A percentile compares a stretch with the other conserved stretches of the same genome.
These are phyloP conservation scores for Monoraphidium neglectum DNA, from an alignment of 139 green algal genomes.

Conservation along the genomic window DNA sequence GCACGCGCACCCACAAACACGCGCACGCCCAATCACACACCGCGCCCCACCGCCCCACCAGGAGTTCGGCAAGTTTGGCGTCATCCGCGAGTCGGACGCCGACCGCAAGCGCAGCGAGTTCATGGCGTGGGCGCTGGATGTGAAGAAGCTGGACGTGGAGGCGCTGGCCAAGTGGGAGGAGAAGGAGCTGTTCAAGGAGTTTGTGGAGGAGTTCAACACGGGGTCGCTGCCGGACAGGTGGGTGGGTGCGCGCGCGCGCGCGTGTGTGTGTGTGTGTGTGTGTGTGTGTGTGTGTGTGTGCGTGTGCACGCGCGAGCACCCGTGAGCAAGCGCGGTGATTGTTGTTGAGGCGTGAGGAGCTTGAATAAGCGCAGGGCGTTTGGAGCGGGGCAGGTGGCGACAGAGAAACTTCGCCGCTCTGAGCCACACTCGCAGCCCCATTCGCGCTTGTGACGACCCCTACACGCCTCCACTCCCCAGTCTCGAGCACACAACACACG, in stretches of 20 bases:
- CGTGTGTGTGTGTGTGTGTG: too few species aligned
- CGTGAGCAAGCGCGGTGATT: too few species aligned
- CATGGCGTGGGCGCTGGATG: conserved; percentile 78
- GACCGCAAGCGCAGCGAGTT: conserved; percentile 81
- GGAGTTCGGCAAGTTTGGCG: conserved; percentile 81
- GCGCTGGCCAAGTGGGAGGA: conserved; percentile 71
- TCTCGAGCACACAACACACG: too few species aligned
- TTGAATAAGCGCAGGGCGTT: too few species aligned
- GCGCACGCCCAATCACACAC: background rate
- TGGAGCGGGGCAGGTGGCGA: too few species aligned
- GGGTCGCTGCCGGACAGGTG: conserved; percentile 72
- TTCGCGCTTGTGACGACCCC: too few species aligned
- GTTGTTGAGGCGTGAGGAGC: too few species aligned
- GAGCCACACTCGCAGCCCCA: too few species aligned
- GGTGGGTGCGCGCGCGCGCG: background rate
- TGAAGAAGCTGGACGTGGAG: conserved; percentile 79
- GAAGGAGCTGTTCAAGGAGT: conserved; percentile 80
- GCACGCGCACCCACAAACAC: background rate
- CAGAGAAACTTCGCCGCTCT: too few species aligned
- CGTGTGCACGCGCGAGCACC: too few species aligned
- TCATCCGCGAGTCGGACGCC: conserved; percentile 67
- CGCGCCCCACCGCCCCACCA: conserved; percentile 3
- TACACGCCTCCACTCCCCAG: too few species aligned
- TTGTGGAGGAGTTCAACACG: conserved; percentile 81
- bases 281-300: too few species aligned